Conservation (phyloP, 2,329 filamentous ascomycete genomes). For the Pezicula radicicola region DNA sequence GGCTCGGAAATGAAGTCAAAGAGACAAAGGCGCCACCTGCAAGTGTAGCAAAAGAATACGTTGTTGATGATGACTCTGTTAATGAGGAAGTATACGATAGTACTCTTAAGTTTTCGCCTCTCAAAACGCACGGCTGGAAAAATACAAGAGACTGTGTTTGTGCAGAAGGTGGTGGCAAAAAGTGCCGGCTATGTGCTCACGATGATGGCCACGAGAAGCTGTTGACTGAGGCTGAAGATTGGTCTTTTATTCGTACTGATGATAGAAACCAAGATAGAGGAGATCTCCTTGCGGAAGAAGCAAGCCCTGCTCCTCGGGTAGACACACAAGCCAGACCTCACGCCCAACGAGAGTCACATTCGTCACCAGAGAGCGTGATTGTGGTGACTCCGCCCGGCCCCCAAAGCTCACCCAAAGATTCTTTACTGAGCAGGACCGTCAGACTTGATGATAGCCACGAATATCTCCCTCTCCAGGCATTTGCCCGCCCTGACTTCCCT, state of each 20-base stretch:
- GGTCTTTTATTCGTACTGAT: conserved; percentile 16
- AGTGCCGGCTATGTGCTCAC: too few relatives aligned
- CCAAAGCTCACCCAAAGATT: not conserved
- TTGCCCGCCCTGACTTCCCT: conserved; percentile 51
- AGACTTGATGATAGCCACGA: conserved; percentile 23
- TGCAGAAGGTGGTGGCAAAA: not conserved
- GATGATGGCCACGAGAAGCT: not conserved
- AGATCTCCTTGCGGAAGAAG: not conserved
- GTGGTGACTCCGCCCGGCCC: too few relatives aligned
- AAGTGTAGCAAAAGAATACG: conserved; percentile 10
- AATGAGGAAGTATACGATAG: conserved; percentile 22
- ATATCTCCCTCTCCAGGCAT: conserved; percentile 34
- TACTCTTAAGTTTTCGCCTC: conserved; percentile 24
- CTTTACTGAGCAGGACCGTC: not conserved
- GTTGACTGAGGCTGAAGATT: conserved; percentile 17
- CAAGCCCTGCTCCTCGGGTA: not conserved
- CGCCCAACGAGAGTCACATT: not conserved
- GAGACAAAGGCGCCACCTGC: conserved; percentile 16
- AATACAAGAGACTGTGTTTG: not conserved
- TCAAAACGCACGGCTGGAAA: conserved; percentile 2
- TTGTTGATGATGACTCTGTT: conserved; percentile 6
- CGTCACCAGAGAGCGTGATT: not conserved
- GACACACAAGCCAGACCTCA: not conserved
- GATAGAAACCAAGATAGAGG: not conserved
- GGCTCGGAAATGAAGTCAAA: conserved; percentile 5